Conservation (phyloP, 2,329 filamentous ascomycete species). For the Teratosphaeriaceae sp. region DNA sequence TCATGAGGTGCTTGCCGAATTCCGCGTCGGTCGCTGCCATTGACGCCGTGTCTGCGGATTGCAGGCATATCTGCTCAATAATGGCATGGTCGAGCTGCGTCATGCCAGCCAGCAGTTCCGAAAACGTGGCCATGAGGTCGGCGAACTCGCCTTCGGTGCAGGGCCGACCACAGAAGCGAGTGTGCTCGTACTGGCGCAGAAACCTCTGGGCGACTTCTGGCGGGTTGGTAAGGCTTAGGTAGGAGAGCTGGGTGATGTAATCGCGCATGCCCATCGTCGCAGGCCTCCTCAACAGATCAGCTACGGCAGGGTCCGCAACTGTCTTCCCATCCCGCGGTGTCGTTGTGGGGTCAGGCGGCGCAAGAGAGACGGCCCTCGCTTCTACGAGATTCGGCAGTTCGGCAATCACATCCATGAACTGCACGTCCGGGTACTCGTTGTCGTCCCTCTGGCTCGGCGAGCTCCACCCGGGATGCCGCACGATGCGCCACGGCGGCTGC, state of each 20-base stretch:
- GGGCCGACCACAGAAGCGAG: conserved; percentile 69
- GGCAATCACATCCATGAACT: conserved; percentile 72
- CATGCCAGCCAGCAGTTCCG: conserved; percentile 73
- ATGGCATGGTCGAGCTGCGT: conserved; percentile 50
- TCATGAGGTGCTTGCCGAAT: neutral
- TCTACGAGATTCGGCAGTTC: conserved; percentile 89
- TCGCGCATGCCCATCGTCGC: conserved; percentile 67
- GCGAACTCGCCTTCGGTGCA: conserved; percentile 67
- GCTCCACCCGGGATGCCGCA: conserved; percentile 84
- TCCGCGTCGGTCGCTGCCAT: neutral
- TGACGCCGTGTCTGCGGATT: conserved; percentile 14
- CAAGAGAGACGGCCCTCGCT: conserved; percentile 83
- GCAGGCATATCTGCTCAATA: conserved; percentile 37
- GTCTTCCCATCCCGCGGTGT: conserved; percentile 31
- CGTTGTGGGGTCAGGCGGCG: conserved; percentile 49
- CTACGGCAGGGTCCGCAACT: conserved; percentile 40
- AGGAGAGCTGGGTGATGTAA: conserved; percentile 66
- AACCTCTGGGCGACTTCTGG: conserved; percentile 52
- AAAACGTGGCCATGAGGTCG: conserved; percentile 75
- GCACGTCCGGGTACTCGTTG: conserved; percentile 68
- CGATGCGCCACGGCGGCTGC: conserved; percentile 67
- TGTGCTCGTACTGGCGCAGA: conserved; percentile 70
- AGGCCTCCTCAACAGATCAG: conserved; percentile 65
- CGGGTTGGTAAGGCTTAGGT: conserved; percentile 57
- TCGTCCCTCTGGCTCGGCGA: conserved; percentile 56